Percentiles rank a stretch among this genome's conserved stretches.
Evolutionary conservation across 2,329 filamentous ascomycete genomes (phyloP).

Genomic region (Lojkania enalia): DNA sequence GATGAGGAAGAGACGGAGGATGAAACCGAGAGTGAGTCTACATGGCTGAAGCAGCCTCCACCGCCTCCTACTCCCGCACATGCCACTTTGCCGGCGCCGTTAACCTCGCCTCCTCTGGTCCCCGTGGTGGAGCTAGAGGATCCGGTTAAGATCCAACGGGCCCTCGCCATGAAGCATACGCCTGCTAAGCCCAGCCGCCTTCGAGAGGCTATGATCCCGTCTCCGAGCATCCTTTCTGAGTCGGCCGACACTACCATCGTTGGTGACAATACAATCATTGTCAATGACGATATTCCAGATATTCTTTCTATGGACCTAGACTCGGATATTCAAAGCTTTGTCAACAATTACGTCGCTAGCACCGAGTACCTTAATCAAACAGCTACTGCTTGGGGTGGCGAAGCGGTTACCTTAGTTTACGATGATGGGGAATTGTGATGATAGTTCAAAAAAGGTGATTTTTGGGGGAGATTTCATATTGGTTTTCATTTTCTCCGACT

Average conservation of each 20-base stretch:
- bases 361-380: neutral
- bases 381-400: neutral
- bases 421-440: neutral
- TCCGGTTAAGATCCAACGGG: slow-evolving; percentile 33
- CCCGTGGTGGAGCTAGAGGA: slow-evolving; percentile 16
- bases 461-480: no score
- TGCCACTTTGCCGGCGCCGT: slow-evolving; percentile 29
- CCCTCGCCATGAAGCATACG: slow-evolving; percentile 37
- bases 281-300: slow-evolving; percentile 20
- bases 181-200: slow-evolving; percentile 41
- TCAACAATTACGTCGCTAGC: neutral
- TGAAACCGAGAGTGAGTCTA: slow-evolving; percentile 8
- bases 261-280: neutral
- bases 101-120: slow-evolving; percentile 8
- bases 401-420: neutral
- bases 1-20: slow-evolving; percentile 20
- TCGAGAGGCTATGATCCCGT: slow-evolving; percentile 36
- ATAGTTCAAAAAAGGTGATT: no score
- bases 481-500: no score
- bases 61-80: slow-evolving; percentile 41
- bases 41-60: slow-evolving; percentile 26
- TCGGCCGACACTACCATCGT: slow-evolving; percentile 20
- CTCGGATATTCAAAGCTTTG: neutral
- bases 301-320: slow-evolving; percentile 23
- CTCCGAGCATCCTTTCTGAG: slow-evolving; percentile 34